Base-by-base conservation (phyloP, 2,329 filamentous ascomycete species). In the Colletotrichum chrysophilum region DNA sequence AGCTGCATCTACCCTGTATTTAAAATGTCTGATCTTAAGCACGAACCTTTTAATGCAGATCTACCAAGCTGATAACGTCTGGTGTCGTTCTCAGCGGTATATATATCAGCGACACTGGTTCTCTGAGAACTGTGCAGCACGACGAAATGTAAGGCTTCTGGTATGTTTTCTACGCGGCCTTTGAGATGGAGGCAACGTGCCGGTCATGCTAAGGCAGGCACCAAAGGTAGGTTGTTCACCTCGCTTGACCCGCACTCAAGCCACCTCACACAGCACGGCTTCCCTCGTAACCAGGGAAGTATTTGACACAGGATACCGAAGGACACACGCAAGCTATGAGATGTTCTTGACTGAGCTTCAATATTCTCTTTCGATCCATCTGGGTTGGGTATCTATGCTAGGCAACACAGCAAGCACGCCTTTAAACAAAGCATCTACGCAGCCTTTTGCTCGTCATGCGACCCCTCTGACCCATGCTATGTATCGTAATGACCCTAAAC, bases 311-410 rank as follows among this genome's bases (percentile, higher is more conserved):
- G 43, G 43, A n/a, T 21, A 48, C 10, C n/a, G n/a, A 48, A 48
- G 43, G 10, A 48, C 18, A 48, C 43, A 48, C 18, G 43, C n/a
- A 48, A 48, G 43, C 10, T 48, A 9, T 10, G 18, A 4, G 43
- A 21, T 48, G n/a, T n/a, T 21, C 43, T 48, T 48, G 18, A 21
- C 5, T 48, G n/a, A 48, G 43, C 43, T 48, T 48, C 43, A 48
- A 21, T 13, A 21, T 48, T 52, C 43, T 52, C 24, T 58, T 28
- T 58, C 21, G 55, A 58, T 58, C 16, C 2, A 58, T 28, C n/a
- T 21, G 43, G 43, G 43, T 52, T 52, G 43, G 43, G 55, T 58
- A 58, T 26, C 55, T 58, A 58, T 58, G 55, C 55, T 58, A 61
- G 28, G 28, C 26, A 64, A 21, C 18, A 64, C 24, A 52, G n/a